phyloP scores from a whole-genome alignment of 2,329 filamentous ascomycete genomes.

The Penicillium decumbens region DNA sequence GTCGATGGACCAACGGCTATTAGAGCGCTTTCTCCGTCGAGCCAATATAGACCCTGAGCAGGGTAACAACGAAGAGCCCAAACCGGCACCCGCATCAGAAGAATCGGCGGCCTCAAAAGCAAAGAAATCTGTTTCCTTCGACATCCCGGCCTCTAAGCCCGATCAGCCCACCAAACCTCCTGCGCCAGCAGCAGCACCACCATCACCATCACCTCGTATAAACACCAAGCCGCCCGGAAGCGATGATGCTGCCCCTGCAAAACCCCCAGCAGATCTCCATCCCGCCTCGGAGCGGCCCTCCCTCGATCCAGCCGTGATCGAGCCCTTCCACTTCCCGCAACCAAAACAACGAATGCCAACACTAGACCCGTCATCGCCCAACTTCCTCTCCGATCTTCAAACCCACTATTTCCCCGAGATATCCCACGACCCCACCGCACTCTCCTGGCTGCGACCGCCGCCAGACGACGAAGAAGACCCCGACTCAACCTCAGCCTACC shows the following conservation, averaged over 20 bases:
- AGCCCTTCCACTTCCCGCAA: conserved; percentile 43
- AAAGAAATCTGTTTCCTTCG: conserved; percentile 32
- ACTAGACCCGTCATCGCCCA: conserved; percentile 74
- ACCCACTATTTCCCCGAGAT: conserved; percentile 89
- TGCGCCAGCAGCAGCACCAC: conserved; percentile 9
- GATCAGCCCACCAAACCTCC: conserved; percentile 1
- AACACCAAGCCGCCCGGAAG: conserved; percentile 11
- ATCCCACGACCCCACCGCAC: conserved; percentile 74
- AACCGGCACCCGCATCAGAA: conserved; percentile 2
- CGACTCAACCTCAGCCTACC: conserved; percentile 71
- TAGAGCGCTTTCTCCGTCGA: conserved; percentile 70
- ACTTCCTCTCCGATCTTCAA: conserved; percentile 81
- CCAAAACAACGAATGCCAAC: conserved; percentile 55
- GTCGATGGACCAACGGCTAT: conserved; percentile 67
- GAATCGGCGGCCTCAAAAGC: conserved; percentile 11
- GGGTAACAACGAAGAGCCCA: conserved; percentile 1
- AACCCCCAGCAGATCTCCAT: conserved; percentile 37
- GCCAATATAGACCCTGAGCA: conserved; percentile 67
- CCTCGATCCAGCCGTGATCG: conserved; percentile 23
- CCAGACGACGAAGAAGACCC: conserved; percentile 58
- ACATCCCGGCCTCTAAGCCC: conserved; percentile 12
- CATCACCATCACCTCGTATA: conserved; percentile 2
- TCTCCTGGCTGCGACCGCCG: conserved; percentile 84
- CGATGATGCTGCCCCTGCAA: conserved; percentile 36
- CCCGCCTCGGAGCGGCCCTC: conserved; percentile 38